phyloP scores from a whole-genome alignment of 345 rosid species.

The Gossypium bickii region DNA sequence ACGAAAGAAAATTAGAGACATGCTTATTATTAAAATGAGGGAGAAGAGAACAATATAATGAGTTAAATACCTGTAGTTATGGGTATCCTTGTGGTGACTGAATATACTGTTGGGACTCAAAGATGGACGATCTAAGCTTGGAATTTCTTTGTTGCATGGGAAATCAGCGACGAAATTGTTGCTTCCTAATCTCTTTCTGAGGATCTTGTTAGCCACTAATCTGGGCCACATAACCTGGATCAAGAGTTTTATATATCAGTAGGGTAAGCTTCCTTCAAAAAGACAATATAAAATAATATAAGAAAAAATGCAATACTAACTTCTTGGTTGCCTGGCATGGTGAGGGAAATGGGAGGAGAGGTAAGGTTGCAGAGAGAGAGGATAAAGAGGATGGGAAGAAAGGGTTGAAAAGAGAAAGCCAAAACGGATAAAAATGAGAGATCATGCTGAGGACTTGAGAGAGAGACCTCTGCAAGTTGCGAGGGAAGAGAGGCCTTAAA shows the following conservation, averaged over 20 bases:
- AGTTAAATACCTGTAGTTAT: constrained; percentile 38
- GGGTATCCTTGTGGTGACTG: constrained; percentile 31
- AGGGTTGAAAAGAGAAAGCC: constrained; percentile 20
- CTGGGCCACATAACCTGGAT: constrained; percentile 73
- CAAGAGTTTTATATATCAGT: background rate
- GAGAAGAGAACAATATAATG: background rate
- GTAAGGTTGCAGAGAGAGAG: background rate
- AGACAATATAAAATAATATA: background rate
- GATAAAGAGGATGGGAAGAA: background rate
- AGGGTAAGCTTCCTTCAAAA: background rate
- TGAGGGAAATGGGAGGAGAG: background rate
- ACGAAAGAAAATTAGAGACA: background rate
- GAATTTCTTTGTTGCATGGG: constrained; percentile 29
- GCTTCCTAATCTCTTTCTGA: constrained; percentile 59
- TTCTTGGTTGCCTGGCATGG: constrained; percentile 39
- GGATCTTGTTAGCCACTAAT: constrained; percentile 65
- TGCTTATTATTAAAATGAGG: background rate
- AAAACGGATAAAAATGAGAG: constrained; percentile 23
- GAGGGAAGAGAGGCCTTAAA: constrained; percentile 23
- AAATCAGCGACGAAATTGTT: constrained; percentile 74
- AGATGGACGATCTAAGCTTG: constrained; percentile 31
- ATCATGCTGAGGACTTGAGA: constrained; percentile 32
- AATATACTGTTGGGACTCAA: constrained; percentile 27
- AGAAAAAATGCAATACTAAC: constrained; percentile 28
- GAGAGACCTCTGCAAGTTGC: constrained; percentile 54